Evolutionary conservation across 352 stramenopile genomes (phyloP).

Genomic region (Pythium vanterpoolii): DNA sequence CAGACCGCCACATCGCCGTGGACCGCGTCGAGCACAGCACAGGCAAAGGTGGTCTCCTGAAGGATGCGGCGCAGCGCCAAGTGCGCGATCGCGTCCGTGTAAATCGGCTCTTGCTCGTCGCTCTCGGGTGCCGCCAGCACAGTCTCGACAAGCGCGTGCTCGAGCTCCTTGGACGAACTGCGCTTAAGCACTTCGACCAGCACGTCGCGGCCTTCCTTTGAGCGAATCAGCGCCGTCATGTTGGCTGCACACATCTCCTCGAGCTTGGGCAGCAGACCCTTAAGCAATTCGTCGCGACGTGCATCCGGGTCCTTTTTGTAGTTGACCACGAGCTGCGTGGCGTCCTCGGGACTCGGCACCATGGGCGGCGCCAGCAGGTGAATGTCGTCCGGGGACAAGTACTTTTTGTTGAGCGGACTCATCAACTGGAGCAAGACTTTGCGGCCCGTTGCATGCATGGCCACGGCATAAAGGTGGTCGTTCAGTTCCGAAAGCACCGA

Average conservation of each 20-base stretch:
- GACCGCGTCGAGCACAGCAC: conserved; percentile 62
- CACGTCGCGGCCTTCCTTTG: conserved; percentile 77
- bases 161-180: conserved; percentile 46
- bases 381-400: conserved; percentile 79
- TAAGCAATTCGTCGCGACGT: conserved; percentile 72
- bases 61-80: conserved; percentile 71
- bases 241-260: conserved; percentile 72
- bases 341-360: conserved; percentile 60
- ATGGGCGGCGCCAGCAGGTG: conserved; percentile 68
- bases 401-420: conserved; percentile 79
- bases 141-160: conserved; percentile 40
- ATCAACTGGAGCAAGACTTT: conserved; percentile 82
- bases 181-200: conserved; percentile 79
- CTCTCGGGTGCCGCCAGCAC: conserved; percentile 41
- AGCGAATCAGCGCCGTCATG: conserved; percentile 60
- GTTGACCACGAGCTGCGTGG: conserved; percentile 62
- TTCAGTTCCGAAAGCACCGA: conserved; percentile 81
- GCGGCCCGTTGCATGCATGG: conserved; percentile 66
- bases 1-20: conserved; percentile 45
- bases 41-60: conserved; percentile 56
- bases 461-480: conserved; percentile 64
- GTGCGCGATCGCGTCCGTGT: conserved; percentile 73
- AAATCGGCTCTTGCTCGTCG: conserved; percentile 50
- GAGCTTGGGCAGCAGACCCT: conserved; percentile 77
- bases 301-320: conserved; percentile 87